A percentile compares a stretch with the other conserved stretches of the same genome.
These are phyloP conservation scores for Teunomyces aglyptinius DNA, from an alignment of 805 yeast genomes.

Conservation along the genomic window DNA sequence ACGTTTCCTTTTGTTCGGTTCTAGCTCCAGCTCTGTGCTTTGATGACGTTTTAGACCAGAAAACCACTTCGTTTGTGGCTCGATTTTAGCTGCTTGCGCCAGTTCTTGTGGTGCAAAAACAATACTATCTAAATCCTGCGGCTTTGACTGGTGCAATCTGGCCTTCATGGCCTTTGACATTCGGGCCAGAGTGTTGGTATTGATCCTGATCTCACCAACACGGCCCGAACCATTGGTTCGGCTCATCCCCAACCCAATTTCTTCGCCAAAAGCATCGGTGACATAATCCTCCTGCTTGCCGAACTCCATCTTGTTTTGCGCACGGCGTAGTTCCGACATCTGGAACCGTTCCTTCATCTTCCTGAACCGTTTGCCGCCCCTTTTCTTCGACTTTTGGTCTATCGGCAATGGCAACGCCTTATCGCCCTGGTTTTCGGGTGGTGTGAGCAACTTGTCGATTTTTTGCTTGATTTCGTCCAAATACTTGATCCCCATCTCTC, in stretches of 20 bases:
- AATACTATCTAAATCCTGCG: constrained; percentile 15
- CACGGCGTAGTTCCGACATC: constrained; percentile 74
- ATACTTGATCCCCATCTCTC: constrained; percentile 58
- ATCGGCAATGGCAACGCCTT: constrained; percentile 73
- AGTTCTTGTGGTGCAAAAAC: constrained; percentile 10
- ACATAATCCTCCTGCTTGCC: constrained; percentile 68
- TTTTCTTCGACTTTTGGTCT: constrained; percentile 71
- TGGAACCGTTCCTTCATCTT: constrained; percentile 79
- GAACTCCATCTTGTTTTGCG: constrained; percentile 82
- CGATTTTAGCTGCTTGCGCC: not conserved
- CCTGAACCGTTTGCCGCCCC: constrained; percentile 82
- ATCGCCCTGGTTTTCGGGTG: constrained; percentile 64
- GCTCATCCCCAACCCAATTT: constrained; percentile 79
- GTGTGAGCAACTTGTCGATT: constrained; percentile 68
- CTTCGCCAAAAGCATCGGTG: constrained; percentile 71
- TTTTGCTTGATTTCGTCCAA: constrained; percentile 57
- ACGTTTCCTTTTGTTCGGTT: not conserved
- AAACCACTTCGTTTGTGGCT: constrained; percentile 16
- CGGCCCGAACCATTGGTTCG: constrained; percentile 24
- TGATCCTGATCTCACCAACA: constrained; percentile 32
- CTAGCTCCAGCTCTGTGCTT: constrained; percentile 4
- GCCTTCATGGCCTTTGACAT: constrained; percentile 60
- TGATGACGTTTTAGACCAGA: constrained; percentile 17
- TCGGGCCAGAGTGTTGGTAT: constrained; percentile 52
- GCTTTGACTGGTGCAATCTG: constrained; percentile 32